Base-by-base conservation (phyloP, 78 protist genomes). In the Tieghemostelium lacteum region DNA sequence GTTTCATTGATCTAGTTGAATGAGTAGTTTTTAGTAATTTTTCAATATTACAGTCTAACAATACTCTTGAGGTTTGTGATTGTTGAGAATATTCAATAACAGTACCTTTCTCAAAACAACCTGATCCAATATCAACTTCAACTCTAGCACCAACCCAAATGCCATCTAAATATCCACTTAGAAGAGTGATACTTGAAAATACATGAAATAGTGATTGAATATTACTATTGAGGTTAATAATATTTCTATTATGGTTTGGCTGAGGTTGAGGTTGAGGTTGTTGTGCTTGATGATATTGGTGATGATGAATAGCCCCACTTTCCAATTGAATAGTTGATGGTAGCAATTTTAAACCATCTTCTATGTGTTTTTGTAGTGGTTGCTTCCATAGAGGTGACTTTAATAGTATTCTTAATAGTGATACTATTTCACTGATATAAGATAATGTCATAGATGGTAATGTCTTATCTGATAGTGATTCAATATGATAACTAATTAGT, bases 121-220 rank as follows among this genome's bases (percentile, higher is more conserved):
- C 89, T 7, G 78, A 54, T 10, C 78, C 89, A 22, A 83, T 60
- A 26, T 83, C 89, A 10, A 87, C 86, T 20, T 73, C 74, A 14
- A 87, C 93, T 50, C 93, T 40, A 8, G 93, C 50, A 1, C 93
- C 93, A 16, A 19, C 26, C 83, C 93, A 76, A 2, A 87, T 37
- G 1, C 86, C 78, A 58, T 87, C 93, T 3, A 76, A 54, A 52
- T 87, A 72, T 14, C 93, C 93, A 0, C 85, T 58, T 52, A 87
- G 20, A 10, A 87, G 31, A 24, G 89, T 67, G 20, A 83, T 45
- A 2, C 66, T 69, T 28, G 78, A 69, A 37, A 83, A 83, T 19
- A 83, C 61, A 28, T 66, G 77, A 24, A 83, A 69, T 14, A 83
- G 52, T 16, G 89, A 83, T 40, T 83, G 75, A 8, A 69, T 69